Conservation (phyloP, 2,329 filamentous ascomycete species). For the Chaetothyriales sp. region DNA sequence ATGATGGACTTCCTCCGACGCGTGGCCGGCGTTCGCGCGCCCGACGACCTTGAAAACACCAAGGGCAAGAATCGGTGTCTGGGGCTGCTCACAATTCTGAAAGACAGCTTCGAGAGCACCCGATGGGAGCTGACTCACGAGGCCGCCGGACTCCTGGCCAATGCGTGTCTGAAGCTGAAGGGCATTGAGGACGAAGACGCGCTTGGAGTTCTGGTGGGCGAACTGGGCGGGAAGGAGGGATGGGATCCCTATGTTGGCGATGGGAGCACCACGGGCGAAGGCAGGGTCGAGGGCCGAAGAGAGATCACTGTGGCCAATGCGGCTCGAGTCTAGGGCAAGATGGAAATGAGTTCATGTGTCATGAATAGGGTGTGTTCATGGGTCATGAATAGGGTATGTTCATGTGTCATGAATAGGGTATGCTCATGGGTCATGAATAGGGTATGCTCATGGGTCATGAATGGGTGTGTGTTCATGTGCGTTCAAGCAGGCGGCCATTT, state of each 20-base stretch:
- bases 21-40: conserved; percentile 57
- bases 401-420: background rate
- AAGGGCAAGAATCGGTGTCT: conserved; percentile 70
- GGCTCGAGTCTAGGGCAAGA: background rate
- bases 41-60: conserved; percentile 62
- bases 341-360: background rate
- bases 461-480: conserved; percentile 1
- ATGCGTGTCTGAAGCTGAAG: conserved; percentile 56
- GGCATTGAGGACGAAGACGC: conserved; percentile 12
- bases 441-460: background rate
- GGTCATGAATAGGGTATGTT: background rate
- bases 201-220: background rate
- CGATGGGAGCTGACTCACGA: conserved; percentile 88
- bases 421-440: too few species aligned
- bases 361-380: conserved; percentile 1
- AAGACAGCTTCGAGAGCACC: conserved; percentile 66
- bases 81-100: conserved; percentile 66
- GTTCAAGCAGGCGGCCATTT: conserved; percentile 15
- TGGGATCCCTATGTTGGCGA: background rate
- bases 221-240: background rate
- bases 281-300: background rate
- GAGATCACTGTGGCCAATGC: background rate
- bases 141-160: conserved; percentile 63
- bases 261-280: background rate
- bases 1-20: conserved; percentile 68